These are phyloP conservation scores for Rhynchosporium secalis DNA, from an alignment of 2,329 filamentous ascomycete species.

Conservation along the genomic window DNA sequence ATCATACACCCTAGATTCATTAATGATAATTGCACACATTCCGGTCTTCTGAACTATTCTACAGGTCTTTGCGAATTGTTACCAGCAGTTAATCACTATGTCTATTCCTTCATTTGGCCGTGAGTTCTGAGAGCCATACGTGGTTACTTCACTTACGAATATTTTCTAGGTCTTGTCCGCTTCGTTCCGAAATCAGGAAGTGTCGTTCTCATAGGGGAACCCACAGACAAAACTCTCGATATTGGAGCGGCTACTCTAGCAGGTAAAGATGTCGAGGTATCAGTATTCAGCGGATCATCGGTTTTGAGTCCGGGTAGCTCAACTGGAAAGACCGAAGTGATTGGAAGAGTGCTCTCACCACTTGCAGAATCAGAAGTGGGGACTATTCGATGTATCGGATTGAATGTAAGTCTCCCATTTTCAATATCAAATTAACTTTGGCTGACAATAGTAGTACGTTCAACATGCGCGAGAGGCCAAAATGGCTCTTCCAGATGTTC, in stretches of 20 bases:
- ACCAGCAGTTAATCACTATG: slow-evolving; percentile 13
- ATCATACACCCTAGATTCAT: no score
- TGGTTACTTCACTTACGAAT: background rate
- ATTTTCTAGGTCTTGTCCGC: slow-evolving; percentile 54
- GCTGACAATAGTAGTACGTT: slow-evolving; percentile 41
- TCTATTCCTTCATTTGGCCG: slow-evolving; percentile 30
- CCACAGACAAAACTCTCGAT: slow-evolving; percentile 52
- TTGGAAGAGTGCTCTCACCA: slow-evolving; percentile 48
- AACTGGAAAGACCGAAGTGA: slow-evolving; percentile 49
- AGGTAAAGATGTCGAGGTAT: slow-evolving; percentile 56
- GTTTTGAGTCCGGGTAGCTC: slow-evolving; percentile 54
- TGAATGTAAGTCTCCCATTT: slow-evolving; percentile 45
- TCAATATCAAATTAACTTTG: background rate
- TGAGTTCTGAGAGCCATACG: slow-evolving; percentile 14
- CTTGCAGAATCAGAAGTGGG: slow-evolving; percentile 46
- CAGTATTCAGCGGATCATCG: slow-evolving; percentile 58
- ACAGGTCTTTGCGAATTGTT: no score
- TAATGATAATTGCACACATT: no score
- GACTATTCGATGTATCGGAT: slow-evolving; percentile 51
- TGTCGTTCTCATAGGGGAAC: slow-evolving; percentile 57
- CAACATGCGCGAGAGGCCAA: slow-evolving; percentile 49
- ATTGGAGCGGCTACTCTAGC: slow-evolving; percentile 58
- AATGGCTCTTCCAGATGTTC: slow-evolving; percentile 46
- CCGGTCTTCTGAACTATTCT: no score
- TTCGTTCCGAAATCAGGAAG: slow-evolving; percentile 55